Evolutionary conservation across 192 early-diverging fungal genomes (phyloP).

Genomic region (Phlyctochytrium arcticum): DNA sequence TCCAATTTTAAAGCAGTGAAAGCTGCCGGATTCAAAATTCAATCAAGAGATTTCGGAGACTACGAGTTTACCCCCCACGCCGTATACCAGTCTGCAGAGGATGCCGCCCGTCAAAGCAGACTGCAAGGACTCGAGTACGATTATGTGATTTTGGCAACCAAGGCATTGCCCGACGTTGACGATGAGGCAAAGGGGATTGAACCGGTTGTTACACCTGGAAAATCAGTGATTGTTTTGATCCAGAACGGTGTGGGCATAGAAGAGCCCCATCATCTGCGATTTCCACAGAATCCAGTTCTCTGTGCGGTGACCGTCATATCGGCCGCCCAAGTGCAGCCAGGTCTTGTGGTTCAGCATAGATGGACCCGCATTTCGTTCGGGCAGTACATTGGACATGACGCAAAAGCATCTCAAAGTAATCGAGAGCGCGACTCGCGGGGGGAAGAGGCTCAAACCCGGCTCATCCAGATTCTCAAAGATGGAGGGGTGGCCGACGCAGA

Average conservation of each 20-base stretch:
- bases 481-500: slow-evolving; percentile 24
- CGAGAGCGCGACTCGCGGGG: background rate
- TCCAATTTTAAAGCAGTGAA: slow-evolving; percentile 24
- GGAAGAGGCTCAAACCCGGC: background rate
- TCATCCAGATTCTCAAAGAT: background rate
- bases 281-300: slow-evolving; percentile 9
- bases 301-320: slow-evolving; percentile 18
- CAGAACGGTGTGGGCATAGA: slow-evolving; percentile 37
- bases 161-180: slow-evolving; percentile 18
- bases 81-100: slow-evolving; percentile 12
- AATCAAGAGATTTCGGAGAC: slow-evolving; percentile 19
- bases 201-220: slow-evolving; percentile 13
- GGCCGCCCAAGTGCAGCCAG: slow-evolving; percentile 18
- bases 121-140: no score
- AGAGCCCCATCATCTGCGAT: background rate
- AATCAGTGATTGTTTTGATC: slow-evolving; percentile 18
- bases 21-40: slow-evolving; percentile 9
- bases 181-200: slow-evolving; percentile 12
- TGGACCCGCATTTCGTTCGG: slow-evolving; percentile 27
- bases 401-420: background rate
- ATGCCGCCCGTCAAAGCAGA: slow-evolving; percentile 8
- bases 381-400: background rate
- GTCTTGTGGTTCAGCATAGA: slow-evolving; percentile 13
- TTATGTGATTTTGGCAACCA: slow-evolving; percentile 28
- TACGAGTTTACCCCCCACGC: slow-evolving; percentile 14